phyloP scores from a whole-genome alignment of 1,284 basidiomycete species.

The Heterobasidion parviporum region DNA sequence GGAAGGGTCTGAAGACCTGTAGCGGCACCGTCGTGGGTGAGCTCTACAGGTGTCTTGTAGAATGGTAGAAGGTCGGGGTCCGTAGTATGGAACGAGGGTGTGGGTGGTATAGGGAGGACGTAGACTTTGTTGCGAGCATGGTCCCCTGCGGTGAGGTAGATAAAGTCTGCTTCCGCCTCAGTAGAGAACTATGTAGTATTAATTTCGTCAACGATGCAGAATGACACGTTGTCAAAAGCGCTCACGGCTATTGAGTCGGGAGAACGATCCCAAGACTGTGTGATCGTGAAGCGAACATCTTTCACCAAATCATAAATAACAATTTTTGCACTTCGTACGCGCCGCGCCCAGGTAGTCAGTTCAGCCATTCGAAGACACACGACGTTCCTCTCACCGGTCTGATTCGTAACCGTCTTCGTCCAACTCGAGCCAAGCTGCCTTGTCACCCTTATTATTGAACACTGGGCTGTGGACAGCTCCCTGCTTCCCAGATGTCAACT shows the following conservation, averaged over 20 bases:
- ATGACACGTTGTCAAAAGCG: not conserved
- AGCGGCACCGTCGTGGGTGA: constrained; percentile 50
- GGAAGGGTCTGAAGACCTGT: constrained; percentile 54
- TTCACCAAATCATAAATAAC: constrained; percentile 70
- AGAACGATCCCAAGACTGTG: constrained; percentile 79
- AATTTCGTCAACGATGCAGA: not conserved
- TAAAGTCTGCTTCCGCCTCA: constrained; percentile 42
- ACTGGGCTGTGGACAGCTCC: constrained; percentile 71
- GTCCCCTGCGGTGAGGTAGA: constrained; percentile 75
- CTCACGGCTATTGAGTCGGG: constrained; percentile 52
- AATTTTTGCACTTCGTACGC: constrained; percentile 50
- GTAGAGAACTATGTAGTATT: constrained; percentile 51
- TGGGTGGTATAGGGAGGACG: constrained; percentile 53
- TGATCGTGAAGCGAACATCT: constrained; percentile 61
- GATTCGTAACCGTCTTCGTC: constrained; percentile 84
- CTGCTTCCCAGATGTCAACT: constrained; percentile 76
- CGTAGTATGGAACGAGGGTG: constrained; percentile 43
- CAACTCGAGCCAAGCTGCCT: constrained; percentile 82
- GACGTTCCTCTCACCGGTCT: constrained; percentile 42
- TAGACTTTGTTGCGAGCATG: constrained; percentile 71
- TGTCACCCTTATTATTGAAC: constrained; percentile 59
- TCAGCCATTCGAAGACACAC: not conserved
- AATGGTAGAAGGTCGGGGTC: constrained; percentile 38
- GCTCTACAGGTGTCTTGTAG: constrained; percentile 44
- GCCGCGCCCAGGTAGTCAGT: constrained; percentile 1